Evolutionary conservation across 306 rosid genomes (phyloP).

Genomic region (Medicago arabica): DNA sequence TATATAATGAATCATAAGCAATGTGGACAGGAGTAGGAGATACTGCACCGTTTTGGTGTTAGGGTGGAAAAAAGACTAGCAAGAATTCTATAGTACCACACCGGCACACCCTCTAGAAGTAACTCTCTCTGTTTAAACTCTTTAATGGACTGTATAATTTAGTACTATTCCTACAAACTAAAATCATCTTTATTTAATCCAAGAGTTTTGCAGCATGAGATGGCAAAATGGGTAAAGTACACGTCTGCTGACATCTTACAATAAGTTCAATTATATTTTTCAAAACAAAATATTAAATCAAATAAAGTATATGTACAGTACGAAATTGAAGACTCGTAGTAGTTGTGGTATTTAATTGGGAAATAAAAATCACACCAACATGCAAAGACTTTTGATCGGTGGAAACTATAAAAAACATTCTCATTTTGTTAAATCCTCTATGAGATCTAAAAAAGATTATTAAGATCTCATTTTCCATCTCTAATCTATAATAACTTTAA

Average conservation of each 20-base stretch:
- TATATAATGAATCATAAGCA: not conserved
- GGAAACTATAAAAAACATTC: constrained; percentile 41
- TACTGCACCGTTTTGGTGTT: not conserved
- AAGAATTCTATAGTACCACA: not conserved
- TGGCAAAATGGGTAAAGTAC: not conserved
- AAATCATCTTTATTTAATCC: too few species aligned
- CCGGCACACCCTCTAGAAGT: not conserved
- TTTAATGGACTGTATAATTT: too few species aligned
- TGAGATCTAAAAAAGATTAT: constrained; percentile 10
- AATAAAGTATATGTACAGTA: not conserved
- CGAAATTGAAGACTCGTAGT: not conserved
- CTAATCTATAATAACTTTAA: constrained; percentile 25
- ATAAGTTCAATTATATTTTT: not conserved
- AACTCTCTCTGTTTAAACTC: too few species aligned
- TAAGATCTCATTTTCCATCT: constrained; percentile 17
- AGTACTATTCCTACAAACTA: too few species aligned
- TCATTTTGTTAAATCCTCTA: constrained; percentile 23
- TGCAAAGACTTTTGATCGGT: constrained; percentile 1
- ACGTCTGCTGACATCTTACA: not conserved
- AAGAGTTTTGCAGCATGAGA: not conserved
- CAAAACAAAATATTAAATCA: not conserved
- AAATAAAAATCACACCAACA: constrained; percentile 19
- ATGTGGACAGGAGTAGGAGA: not conserved
- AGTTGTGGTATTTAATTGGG: constrained; percentile 19
- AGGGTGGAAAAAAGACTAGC: not conserved